Evolutionary conservation across 805 yeast genomes (phyloP).

Genomic region (Candida morakotiae): DNA sequence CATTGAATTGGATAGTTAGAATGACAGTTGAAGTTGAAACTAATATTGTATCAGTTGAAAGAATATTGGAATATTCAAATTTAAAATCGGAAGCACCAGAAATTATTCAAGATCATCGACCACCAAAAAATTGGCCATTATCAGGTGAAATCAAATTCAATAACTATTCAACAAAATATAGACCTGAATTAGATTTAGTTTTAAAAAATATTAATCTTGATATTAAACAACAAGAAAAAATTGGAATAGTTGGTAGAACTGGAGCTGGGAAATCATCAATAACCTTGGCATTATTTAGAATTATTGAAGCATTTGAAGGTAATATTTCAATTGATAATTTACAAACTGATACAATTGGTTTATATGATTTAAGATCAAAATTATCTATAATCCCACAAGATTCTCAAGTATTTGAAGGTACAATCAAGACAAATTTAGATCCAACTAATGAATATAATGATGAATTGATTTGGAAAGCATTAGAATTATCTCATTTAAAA

Average conservation of each 20-base stretch:
- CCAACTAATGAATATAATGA: constrained; percentile 33
- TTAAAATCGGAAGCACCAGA: constrained; percentile 83
- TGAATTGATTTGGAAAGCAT: constrained; percentile 39
- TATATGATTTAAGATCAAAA: constrained; percentile 39
- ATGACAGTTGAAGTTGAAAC: constrained; percentile 99
- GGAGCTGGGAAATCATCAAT: constrained; percentile 46
- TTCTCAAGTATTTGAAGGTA: constrained; percentile 43
- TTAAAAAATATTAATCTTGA: constrained; percentile 34
- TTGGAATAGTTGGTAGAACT: constrained; percentile 44
- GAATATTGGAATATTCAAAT: constrained; percentile 83
- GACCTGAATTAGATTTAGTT: constrained; percentile 43
- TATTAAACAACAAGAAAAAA: constrained; percentile 35
- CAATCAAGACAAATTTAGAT: constrained; percentile 38
- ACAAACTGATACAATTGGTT: constrained; percentile 33
- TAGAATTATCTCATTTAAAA: constrained; percentile 40
- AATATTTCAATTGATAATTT: constrained; percentile 32
- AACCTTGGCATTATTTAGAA: constrained; percentile 41
- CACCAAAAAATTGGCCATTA: constrained; percentile 41
- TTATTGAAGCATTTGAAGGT: constrained; percentile 37
- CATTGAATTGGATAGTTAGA: constrained; percentile 95
- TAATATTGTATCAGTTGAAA: constrained; percentile 93
- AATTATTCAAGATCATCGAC: constrained; percentile 59
- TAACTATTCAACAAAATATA: constrained; percentile 38
- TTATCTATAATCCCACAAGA: constrained; percentile 44
- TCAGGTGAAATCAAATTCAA: constrained; percentile 33